These are phyloP conservation scores for Canavalia gladiata DNA, from an alignment of 306 rosid species.

Conservation along the genomic window DNA sequence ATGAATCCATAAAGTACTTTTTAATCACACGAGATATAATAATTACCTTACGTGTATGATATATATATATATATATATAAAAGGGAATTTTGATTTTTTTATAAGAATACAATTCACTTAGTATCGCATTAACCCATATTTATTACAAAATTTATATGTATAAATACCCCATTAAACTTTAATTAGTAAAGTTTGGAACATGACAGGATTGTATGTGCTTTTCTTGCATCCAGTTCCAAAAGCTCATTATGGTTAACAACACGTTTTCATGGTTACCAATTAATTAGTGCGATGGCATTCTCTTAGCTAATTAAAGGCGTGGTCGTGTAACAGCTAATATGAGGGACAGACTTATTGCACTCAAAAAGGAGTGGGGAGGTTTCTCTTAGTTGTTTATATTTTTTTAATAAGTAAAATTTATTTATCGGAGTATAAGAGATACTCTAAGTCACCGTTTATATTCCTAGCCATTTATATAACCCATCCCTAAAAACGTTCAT, in stretches of 20 bases:
- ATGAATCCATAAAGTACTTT: neutral
- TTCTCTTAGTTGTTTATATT: neutral
- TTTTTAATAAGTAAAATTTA: neutral
- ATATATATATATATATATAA: too few species aligned
- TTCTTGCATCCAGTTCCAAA: conserved; percentile 6
- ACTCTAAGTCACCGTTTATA: neutral
- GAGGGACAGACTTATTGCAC: conserved; percentile 1
- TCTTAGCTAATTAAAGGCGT: conserved; percentile 13
- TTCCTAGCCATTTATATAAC: neutral
- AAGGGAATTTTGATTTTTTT: too few species aligned
- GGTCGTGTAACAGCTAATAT: conserved; percentile 5
- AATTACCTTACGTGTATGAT: neutral
- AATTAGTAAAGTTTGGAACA: neutral
- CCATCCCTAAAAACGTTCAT: neutral
- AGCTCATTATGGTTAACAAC: conserved; percentile 30
- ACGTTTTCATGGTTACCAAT: conserved; percentile 17
- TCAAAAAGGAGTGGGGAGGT: conserved; percentile 9
- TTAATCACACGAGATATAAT: neutral
- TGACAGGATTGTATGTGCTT: neutral
- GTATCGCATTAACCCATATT: neutral
- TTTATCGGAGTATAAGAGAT: conserved; percentile 3
- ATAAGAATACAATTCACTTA: neutral
- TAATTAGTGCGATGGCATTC: conserved; percentile 11
- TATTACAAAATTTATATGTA: neutral
- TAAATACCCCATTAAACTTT: neutral